Base-by-base conservation (phyloP, 192 early-diverging fungal species). In the Backusella westeae region DNA sequence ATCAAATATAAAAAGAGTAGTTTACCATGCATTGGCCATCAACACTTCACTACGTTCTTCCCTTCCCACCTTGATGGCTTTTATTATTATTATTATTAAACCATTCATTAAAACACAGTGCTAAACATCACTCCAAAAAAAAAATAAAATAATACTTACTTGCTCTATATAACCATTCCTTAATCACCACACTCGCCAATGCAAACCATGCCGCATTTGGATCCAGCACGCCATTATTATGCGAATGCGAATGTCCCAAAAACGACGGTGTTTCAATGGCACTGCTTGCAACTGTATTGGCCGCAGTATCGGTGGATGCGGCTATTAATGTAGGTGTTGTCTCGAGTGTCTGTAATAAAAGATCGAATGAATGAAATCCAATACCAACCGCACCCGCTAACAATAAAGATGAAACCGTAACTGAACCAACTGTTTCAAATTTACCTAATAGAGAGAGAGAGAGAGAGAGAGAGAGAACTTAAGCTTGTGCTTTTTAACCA, bases 1-100 rank as follows among this genome's bases (percentile, higher is more conserved):
- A 32, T 32, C 32, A 32, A 3, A 32, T 32, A 32, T 32, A 32
- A 32, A 32, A 32, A 32, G 32, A 3, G 2, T 2, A 32, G 2
- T 3, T 29, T 77, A 85, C 84, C 92, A 96, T 67, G 94, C 94
- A 81, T 96, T 96, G 19, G 94, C 94, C 6, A 93, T 77, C 34
- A 96, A 82, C 1, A 96, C 93, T 53, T 91, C 85, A 26, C 89
- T 91, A 36, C 90, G 85, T 71, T 88, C 87, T 29, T 85, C 81
- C 35, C 72, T 69, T 21, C 88, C 94, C 7, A 94, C 90, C 67
- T 86, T 85, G 80, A 92, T 87, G 49, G 82, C 82, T 83, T 68
- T 39, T 42, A n/a, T n/a, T n/a, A n/a, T 44, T 44, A 15, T 8
- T 69, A 66, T 35, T 35, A 34, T 29, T 46, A 8, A 63, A 71